Evolutionary conservation across 192 early-diverging fungal genomes (phyloP), one percentile per base, ranked within the genome.

Genomic region (Backusella westeae): DNA sequence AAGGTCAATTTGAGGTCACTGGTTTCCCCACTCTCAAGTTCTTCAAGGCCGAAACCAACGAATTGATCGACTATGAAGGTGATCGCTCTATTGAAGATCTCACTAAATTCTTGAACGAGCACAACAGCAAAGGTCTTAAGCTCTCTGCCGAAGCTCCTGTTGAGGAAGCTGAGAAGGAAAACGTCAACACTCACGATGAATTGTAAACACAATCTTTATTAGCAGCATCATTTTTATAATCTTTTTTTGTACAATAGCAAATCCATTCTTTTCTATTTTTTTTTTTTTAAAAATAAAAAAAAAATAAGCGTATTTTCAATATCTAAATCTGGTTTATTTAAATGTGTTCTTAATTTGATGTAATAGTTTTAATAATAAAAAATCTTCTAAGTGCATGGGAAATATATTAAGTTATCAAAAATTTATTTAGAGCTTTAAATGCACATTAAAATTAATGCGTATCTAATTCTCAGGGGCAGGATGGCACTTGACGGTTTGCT

Each of bases 11-110:
- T 84, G 80, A 89, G 67, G 77, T 99, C 77, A 77, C 93, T 78
- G 97, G 96, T 26, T 99, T 98, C 93, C 97, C 97, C 52, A 99
- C 97, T 67, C 89, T 99, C 71, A 94, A 94, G 82, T 85, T 98
- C 74, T 90, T 96, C 88, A 95, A 96, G 85, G 95, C 92, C 49
- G 89, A 89, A 26, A 85, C 84, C 80, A 93, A 96, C 53, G 90
- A 92, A 67, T 85, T 93, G 71, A 86, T 96, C 68, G 88, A 93
- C 80, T 99, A 94, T 87, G 82, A 89, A 42, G 93, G 97, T 71
- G 90, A 95, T 83, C 93, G 97, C 74, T 87, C 90, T 44, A 69
- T 94, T 46, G 95, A 94, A 71, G 86, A 85, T 36, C 84, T 99
- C 71, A 70, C 93, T 68, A 84, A 89, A 71, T 99, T 98, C 79